Conservation (phyloP, 306 rosid genomes). For the Lathyrus sativus region DNA sequence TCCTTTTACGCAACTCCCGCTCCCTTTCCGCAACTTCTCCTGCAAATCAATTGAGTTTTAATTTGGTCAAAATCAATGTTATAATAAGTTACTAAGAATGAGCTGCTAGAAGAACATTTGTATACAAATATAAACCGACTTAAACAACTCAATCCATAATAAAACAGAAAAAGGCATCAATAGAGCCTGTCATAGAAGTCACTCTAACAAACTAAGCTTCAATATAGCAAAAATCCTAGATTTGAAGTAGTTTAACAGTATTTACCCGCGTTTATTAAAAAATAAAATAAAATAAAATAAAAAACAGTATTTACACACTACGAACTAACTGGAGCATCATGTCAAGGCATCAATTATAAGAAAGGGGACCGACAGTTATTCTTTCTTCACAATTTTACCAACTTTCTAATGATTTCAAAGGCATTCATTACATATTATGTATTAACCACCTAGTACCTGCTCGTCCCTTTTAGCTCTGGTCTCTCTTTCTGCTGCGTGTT, state of each 20-base stretch:
- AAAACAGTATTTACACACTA: slow-evolving; percentile 15
- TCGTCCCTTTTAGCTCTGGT: no score
- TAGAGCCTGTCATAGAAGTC: slow-evolving; percentile 3
- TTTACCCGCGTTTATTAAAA: no score
- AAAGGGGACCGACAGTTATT: neutral
- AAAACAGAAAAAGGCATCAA: slow-evolving; percentile 18
- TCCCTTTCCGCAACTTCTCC: no score
- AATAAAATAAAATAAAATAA: no score
- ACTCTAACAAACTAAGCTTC: slow-evolving; percentile 27
- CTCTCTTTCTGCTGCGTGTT: no score
- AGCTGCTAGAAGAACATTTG: slow-evolving; percentile 2
- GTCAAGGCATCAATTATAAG: slow-evolving; percentile 10
- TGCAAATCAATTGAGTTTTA: no score
- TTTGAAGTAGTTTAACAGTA: no score
- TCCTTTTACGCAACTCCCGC: no score
- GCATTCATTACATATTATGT: no score
- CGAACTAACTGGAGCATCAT: slow-evolving; percentile 8
- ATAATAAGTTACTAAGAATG: neutral
- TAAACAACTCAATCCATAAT: neutral
- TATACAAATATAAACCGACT: slow-evolving; percentile 13
- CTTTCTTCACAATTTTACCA: slow-evolving; percentile 36
- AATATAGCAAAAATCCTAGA: no score
- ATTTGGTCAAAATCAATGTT: slow-evolving; percentile 10
- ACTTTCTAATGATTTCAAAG: no score
- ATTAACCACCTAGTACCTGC: no score